Evolutionary conservation across 768 basidiomycete genomes (phyloP).

Genomic region (Boletus rufocinnamomeus): DNA sequence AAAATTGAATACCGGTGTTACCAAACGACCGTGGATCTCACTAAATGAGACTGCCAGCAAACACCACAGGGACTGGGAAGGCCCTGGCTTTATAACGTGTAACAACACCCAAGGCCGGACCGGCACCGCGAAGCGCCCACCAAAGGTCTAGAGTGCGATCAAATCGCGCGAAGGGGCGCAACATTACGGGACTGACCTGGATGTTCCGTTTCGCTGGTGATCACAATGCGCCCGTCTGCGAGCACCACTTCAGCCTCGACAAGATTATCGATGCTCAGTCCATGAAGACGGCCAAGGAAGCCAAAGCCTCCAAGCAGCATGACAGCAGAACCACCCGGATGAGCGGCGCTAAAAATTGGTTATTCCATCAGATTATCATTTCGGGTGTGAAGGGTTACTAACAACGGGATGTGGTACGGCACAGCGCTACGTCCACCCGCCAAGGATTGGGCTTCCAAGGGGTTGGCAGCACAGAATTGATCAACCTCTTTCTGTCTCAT

Average conservation of each 20-base stretch:
- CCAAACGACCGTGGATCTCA: conserved; percentile 40
- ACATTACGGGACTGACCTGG: conserved; percentile 49
- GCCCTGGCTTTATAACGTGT: conserved; percentile 91
- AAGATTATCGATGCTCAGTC: conserved; percentile 86
- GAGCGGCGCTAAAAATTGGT: conserved; percentile 58
- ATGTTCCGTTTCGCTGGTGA: conserved; percentile 70
- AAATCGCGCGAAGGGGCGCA: neutral
- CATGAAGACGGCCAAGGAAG: conserved; percentile 78
- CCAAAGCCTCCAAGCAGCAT: conserved; percentile 91
- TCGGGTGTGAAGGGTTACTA: conserved; percentile 32
- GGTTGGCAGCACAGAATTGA: conserved; percentile 66
- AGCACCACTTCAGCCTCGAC: conserved; percentile 92
- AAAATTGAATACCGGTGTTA: conserved; percentile 5
- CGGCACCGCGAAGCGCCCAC: conserved; percentile 88
- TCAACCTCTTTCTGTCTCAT: conserved; percentile 85
- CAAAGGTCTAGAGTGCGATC: conserved; percentile 60
- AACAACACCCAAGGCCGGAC: conserved; percentile 78
- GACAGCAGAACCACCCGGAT: conserved; percentile 76
- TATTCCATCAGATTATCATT: conserved; percentile 5
- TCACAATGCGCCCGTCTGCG: conserved; percentile 84
- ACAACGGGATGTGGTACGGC: conserved; percentile 84
- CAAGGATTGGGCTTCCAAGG: conserved; percentile 58
- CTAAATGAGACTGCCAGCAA: conserved; percentile 93
- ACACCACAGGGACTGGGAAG: conserved; percentile 86
- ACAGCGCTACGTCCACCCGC: conserved; percentile 53